Conservation (phyloP, 2,329 filamentous ascomycete genomes). For the Alternaria conjuncta region DNA sequence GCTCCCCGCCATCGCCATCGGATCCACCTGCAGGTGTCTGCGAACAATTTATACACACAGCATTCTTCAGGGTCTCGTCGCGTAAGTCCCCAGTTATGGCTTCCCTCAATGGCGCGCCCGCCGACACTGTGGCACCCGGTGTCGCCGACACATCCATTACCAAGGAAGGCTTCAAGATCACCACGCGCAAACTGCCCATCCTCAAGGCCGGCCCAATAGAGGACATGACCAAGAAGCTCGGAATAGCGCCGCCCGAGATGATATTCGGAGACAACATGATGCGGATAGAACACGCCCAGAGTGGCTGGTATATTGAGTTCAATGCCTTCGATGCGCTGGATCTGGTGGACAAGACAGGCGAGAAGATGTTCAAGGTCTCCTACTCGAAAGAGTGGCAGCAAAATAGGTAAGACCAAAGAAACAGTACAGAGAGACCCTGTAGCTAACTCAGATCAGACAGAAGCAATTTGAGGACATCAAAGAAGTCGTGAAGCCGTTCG, state of each 20-base stretch:
- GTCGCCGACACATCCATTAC: slow-evolving; percentile 46
- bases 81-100: slow-evolving; percentile 20
- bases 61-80: not conserved
- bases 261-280: slow-evolving; percentile 97
- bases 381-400: slow-evolving; percentile 89
- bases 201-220: slow-evolving; percentile 91
- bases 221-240: slow-evolving; percentile 76
- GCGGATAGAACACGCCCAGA: slow-evolving; percentile 72
- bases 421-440: not conserved
- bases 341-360: slow-evolving; percentile 90
- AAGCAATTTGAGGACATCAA: slow-evolving; percentile 85
- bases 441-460: slow-evolving; percentile 59
- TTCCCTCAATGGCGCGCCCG: slow-evolving; percentile 40
- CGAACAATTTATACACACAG: not conserved
- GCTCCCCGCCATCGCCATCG: slow-evolving; percentile 17
- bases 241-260: slow-evolving; percentile 95
- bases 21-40: slow-evolving; percentile 10
- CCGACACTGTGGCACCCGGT: slow-evolving; percentile 42
- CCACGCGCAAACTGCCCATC: slow-evolving; percentile 90
- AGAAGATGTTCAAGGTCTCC: slow-evolving; percentile 88
- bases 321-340: slow-evolving; percentile 87
- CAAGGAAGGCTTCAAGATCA: slow-evolving; percentile 69
- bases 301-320: slow-evolving; percentile 82
- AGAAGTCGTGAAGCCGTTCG: slow-evolving; percentile 93
- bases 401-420: slow-evolving; percentile 57